Conservation (phyloP, 495 filamentous ascomycete genomes). For the Trichoderma orchidacearum region DNA sequence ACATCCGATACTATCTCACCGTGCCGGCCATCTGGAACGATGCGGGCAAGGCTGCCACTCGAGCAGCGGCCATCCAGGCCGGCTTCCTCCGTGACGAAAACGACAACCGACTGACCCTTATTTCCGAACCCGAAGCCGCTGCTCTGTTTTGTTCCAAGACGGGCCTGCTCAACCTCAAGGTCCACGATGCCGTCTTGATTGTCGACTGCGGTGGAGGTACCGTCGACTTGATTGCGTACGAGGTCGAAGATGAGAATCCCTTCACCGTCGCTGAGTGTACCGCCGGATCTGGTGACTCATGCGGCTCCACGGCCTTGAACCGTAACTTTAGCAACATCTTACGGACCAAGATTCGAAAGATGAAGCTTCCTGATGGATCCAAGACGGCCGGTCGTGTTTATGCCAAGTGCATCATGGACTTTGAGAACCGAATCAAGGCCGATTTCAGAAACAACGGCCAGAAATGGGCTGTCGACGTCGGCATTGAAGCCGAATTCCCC, state of each 20-base stretch:
- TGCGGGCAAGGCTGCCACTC: slow-evolving; percentile 57
- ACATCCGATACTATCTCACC: slow-evolving; percentile 61
- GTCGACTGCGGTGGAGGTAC: slow-evolving; percentile 67
- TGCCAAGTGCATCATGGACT: slow-evolving; percentile 72
- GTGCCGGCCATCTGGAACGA: slow-evolving; percentile 70
- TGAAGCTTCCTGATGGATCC: slow-evolving; percentile 64
- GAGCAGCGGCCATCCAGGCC: slow-evolving; percentile 60
- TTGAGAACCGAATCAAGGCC: slow-evolving; percentile 67
- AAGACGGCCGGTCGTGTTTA: slow-evolving; percentile 63
- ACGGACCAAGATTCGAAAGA: slow-evolving; percentile 62
- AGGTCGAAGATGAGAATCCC: slow-evolving; percentile 62
- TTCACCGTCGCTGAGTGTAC: slow-evolving; percentile 66
- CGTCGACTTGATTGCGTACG: slow-evolving; percentile 65
- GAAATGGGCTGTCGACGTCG: slow-evolving; percentile 66
- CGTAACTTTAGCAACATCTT: slow-evolving; percentile 66
- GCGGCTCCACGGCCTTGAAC: slow-evolving; percentile 60
- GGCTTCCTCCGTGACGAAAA: slow-evolving; percentile 64
- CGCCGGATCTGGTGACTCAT: slow-evolving; percentile 61
- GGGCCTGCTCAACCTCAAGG: slow-evolving; percentile 57
- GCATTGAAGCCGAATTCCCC: slow-evolving; percentile 65
- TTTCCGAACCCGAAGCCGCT: slow-evolving; percentile 60
- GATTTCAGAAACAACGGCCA: slow-evolving; percentile 72
- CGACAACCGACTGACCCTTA: slow-evolving; percentile 57
- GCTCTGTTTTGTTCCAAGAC: slow-evolving; percentile 66
- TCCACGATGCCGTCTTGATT: slow-evolving; percentile 60